Evolutionary conservation across 1,139 yeast genomes (phyloP), one percentile per base, ranked within the genome.

Genomic region (Candida freyschussii): DNA sequence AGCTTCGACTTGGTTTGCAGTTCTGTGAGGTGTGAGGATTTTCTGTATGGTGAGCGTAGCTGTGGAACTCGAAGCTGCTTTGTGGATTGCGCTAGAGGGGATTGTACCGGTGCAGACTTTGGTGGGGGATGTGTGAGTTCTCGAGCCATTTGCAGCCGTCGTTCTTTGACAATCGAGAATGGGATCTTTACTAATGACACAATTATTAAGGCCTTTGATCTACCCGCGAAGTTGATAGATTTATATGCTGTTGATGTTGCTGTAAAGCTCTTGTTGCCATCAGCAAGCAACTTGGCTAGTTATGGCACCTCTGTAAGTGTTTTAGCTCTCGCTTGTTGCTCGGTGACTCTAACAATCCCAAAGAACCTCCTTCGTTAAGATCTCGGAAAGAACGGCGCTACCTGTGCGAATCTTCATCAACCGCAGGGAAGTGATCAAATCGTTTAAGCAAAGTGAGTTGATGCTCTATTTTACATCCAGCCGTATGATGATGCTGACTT

Each of bases 291-390:
- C n/a, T n/a, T n/a, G n/a, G n/a, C 13, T 15, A 10, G 17, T 10
- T 19, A 43, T 43, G 47, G 39, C 47, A 3, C 47, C 47, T 21
- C 27, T 41, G 47, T 43, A 23, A 24, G 45, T 36, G 11, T 13
- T 7, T 13, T 6, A 11, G n/a, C 19, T 4, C 14, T 5, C 6
- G 14, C 18, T 17, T 13, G 27, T 10, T 19, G 11, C 24, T 11
- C 13, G 4, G 10, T 3, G 11, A 21, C 8, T 7, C 29, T 17
- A 13, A 9, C 17, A 2, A 6, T 6, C 4, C 9, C 4, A 4
- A 9, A 44, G 46, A 13, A 35, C 45, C 2, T 38, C 50, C 1
- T 45, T 31, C 24, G 29, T 45, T 19, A 36, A 33, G 14, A 21
- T 45, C 7, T 28, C 47, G 2, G 25, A 29, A 13, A 21, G 13